Evolutionary conservation across 2,329 filamentous ascomycete genomes (phyloP).

Genomic region (Hirsutella thompsonii): DNA sequence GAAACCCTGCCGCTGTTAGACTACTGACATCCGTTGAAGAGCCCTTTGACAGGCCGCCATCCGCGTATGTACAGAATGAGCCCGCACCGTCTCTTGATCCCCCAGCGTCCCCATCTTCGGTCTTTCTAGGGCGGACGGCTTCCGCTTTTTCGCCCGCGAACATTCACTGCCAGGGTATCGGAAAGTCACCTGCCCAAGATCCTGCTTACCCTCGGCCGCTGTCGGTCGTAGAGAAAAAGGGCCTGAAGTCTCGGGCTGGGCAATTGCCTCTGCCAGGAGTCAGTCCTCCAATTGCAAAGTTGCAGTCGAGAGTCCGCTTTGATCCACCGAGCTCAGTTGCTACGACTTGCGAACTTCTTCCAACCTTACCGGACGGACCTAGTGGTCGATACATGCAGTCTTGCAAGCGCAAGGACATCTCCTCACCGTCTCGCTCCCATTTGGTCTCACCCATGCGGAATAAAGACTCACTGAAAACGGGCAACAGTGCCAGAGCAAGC

Average conservation of each 20-base stretch:
- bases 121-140: background rate
- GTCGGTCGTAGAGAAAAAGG: too few relatives aligned
- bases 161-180: too few relatives aligned
- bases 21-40: constrained; percentile 52
- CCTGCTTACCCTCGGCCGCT: too few relatives aligned
- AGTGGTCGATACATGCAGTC: background rate
- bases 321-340: background rate
- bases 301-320: background rate
- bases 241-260: background rate
- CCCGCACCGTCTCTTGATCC: background rate
- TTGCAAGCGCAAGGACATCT: background rate
- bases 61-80: constrained; percentile 37
- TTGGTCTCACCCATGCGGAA: constrained; percentile 9
- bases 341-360: background rate
- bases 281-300: background rate
- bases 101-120: background rate
- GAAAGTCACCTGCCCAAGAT: too few relatives aligned
- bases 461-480: constrained; percentile 26
- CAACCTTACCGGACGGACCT: background rate
- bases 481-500: constrained; percentile 25
- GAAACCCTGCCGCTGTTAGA: constrained; percentile 41
- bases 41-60: constrained; percentile 23
- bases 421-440: background rate
- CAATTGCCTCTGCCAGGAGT: background rate
- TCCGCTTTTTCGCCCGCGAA: too few relatives aligned